These are phyloP conservation scores for Trichoderma koningiopsis DNA, from an alignment of 2,329 filamentous ascomycete genomes.

Conservation along the genomic window DNA sequence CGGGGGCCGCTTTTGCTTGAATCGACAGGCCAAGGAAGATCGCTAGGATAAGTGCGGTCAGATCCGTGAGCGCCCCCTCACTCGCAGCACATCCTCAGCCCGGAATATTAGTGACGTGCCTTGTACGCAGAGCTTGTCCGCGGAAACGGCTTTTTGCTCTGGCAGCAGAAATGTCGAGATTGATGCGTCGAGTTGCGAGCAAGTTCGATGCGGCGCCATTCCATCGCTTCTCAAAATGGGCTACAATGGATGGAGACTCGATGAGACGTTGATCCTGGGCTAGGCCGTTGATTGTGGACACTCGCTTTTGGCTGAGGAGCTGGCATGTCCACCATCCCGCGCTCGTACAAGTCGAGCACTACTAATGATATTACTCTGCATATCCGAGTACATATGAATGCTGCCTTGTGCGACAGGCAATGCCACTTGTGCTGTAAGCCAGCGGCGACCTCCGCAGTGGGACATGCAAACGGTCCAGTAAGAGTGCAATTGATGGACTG, in stretches of 20 bases:
- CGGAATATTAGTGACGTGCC: constrained; percentile 4
- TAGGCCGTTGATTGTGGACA: constrained; percentile 15
- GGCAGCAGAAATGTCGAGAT: constrained; percentile 11
- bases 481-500: neutral
- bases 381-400: neutral
- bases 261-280: constrained; percentile 4
- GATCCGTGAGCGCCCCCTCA: neutral
- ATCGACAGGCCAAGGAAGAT: neutral
- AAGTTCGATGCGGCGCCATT: neutral
- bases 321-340: constrained; percentile 19
- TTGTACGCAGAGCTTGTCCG: constrained; percentile 8
- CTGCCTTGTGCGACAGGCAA: constrained; percentile 14
- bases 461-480: constrained; percentile 10
- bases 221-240: constrained; percentile 4
- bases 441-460: constrained; percentile 23
- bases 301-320: constrained; percentile 18
- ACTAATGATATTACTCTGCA: constrained; percentile 6
- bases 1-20: neutral
- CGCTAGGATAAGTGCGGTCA: neutral
- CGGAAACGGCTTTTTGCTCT: neutral
- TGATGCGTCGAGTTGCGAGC: neutral
- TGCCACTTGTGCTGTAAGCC: constrained; percentile 15
- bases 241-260: neutral
- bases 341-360: constrained; percentile 17
- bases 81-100: neutral